Base-by-base conservation (phyloP, 495 filamentous ascomycete genomes). In the Neurospora discreta region DNA sequence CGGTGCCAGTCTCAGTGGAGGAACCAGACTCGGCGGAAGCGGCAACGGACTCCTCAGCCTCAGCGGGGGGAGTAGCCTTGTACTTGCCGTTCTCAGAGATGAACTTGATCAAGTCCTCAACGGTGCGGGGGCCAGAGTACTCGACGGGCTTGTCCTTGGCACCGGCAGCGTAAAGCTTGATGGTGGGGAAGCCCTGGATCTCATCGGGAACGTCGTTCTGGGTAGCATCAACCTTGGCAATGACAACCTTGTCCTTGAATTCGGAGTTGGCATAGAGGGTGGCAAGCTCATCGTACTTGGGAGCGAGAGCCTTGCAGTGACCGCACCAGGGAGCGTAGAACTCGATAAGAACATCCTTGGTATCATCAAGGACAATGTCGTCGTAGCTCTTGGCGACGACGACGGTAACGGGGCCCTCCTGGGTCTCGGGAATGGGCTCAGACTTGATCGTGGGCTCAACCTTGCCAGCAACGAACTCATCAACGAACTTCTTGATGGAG, bases 261-360 rank as follows among this genome's bases (percentile, higher is more conserved):
- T 93, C 91, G 71, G 88, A 83, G 74, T 90, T 85, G 79, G 85
- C 85, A 84, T 95, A 99, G 70, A 97, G 84, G 71, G 84, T 83
- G 38, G 90, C 95, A 71, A 99, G 92, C 80, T 97, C 93, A 75
- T 96, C 93, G 79, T 95, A 95, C 85, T 95, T 93, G 73, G 92
- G 92, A 60, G 92, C 92, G 39, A 95, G 84, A 74, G 93, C 91
- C 87, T 99, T 99, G 91, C 95, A 99, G 88, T 99, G 95, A 75
- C 95, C 95, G 81, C 96, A 99, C 96, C 95, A 98, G 52, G 96
- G 96, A 33, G 95, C 95, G 81, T 96, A 99, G 87, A 97, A 99
- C 85, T 99, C 95, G 72, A 97, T 88, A 74, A 99, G 88, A 60
- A 99, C 95, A 83, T 99, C 95, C 89, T 98, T 97, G 74, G 91